These are phyloP conservation scores for Linnemannia schmuckeri DNA, from an alignment of 192 early-diverging fungal genomes.

Conservation along the genomic window DNA sequence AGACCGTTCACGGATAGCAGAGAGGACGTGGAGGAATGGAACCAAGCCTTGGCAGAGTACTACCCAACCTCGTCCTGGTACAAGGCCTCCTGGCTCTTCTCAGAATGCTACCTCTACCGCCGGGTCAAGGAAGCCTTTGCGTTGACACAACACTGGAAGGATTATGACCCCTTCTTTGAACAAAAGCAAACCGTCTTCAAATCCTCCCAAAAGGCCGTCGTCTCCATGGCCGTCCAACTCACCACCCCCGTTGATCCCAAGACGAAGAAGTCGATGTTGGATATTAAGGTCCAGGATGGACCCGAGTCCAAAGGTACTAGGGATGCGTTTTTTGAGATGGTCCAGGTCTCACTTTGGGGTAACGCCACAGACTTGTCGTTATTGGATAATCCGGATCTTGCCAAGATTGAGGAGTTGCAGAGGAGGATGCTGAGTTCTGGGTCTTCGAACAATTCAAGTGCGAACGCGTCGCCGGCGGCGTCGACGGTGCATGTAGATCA, in stretches of 20 bases:
- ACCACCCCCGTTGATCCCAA: constrained; percentile 34
- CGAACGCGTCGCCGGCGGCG: background rate
- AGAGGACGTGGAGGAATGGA: constrained; percentile 76
- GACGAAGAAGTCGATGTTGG: constrained; percentile 23
- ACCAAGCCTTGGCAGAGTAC: constrained; percentile 65
- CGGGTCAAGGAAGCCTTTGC: constrained; percentile 74
- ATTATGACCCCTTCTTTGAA: constrained; percentile 79
- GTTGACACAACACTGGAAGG: constrained; percentile 68
- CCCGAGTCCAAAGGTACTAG: constrained; percentile 34
- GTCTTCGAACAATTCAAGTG: constrained; percentile 35
- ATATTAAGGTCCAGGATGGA: constrained; percentile 42
- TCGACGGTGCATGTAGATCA: background rate
- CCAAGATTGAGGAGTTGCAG: constrained; percentile 80
- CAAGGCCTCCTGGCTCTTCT: constrained; percentile 82
- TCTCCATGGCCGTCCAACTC: constrained; percentile 73
- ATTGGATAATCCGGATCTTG: constrained; percentile 74
- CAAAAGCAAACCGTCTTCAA: constrained; percentile 80
- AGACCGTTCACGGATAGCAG: constrained; percentile 69
- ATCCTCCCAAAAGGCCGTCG: constrained; percentile 74
- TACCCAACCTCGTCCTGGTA: constrained; percentile 78
- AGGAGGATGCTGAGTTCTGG: constrained; percentile 33
- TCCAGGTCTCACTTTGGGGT: constrained; percentile 89
- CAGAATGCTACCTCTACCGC: constrained; percentile 89
- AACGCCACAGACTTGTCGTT: constrained; percentile 91
- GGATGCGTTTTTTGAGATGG: constrained; percentile 73